These are phyloP conservation scores for Microdochium paspali DNA, from an alignment of 2,329 filamentous ascomycete genomes.

Conservation along the genomic window DNA sequence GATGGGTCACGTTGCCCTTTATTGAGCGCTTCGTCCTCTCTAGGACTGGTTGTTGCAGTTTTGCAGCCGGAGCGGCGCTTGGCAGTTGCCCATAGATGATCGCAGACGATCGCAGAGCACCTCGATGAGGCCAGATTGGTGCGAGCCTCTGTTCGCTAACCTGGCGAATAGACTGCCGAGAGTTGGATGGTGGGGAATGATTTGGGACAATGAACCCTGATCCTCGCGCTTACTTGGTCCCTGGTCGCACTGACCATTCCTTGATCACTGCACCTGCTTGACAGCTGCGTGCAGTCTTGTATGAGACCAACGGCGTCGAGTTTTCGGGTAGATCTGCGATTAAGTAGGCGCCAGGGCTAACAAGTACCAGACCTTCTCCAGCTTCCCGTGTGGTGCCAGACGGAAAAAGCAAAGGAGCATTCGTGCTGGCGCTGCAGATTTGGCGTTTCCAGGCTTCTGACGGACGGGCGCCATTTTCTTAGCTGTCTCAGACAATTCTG, in stretches of 20 bases:
- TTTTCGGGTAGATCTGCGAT: conserved; percentile 1
- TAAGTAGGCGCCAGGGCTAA: neutral
- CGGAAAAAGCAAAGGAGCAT: no score
- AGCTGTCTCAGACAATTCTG: no score
- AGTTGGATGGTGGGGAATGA: neutral
- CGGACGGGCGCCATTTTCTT: no score
- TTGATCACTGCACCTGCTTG: neutral
- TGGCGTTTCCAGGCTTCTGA: no score
- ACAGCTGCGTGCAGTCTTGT: neutral
- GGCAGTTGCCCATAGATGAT: neutral
- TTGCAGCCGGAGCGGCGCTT: neutral
- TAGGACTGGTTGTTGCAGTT: neutral
- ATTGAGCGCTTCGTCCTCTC: neutral
- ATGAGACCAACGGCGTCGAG: neutral
- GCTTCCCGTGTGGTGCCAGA: no score
- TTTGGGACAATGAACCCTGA: neutral
- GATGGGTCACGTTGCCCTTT: neutral
- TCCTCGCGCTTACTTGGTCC: neutral
- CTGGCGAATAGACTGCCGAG: neutral
- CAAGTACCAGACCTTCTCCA: no score
- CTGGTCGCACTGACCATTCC: neutral
- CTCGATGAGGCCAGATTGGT: neutral
- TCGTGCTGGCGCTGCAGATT: no score
- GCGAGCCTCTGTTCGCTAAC: neutral
- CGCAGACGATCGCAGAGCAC: neutral